A percentile compares a stretch with the other conserved stretches of the same genome.
These are phyloP conservation scores for Coniochaeta sp. DNA, from an alignment of 2,329 filamentous ascomycete genomes.

Conservation along the genomic window DNA sequence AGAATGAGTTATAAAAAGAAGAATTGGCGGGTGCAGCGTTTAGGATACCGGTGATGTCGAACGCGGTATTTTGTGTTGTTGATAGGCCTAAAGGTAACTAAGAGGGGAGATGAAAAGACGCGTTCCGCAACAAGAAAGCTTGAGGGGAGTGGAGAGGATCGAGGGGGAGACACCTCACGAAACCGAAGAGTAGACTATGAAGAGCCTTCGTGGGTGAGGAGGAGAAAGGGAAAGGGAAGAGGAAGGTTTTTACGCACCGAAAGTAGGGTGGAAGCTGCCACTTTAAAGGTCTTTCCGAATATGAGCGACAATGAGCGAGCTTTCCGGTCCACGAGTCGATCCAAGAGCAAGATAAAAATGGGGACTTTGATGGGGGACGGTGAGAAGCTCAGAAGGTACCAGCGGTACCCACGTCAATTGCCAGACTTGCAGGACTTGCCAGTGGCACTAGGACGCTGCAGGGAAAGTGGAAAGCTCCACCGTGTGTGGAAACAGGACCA, in stretches of 20 bases:
- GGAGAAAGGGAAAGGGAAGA: slow-evolving; percentile 22
- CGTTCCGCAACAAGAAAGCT: slow-evolving; percentile 13
- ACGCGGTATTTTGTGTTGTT: neutral
- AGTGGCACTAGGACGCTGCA: neutral
- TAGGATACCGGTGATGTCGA: neutral
- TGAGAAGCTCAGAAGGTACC: too few species aligned
- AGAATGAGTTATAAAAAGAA: neutral
- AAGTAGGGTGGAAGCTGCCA: slow-evolving; percentile 3
- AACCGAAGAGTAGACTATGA: slow-evolving; percentile 34
- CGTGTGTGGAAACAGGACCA: neutral
- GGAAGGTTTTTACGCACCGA: slow-evolving; percentile 7
- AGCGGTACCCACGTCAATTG: too few species aligned
- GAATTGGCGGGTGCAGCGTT: slow-evolving; percentile 1
- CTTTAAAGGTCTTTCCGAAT: slow-evolving; percentile 5
- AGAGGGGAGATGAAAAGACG: slow-evolving; percentile 8
- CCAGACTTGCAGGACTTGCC: too few species aligned
- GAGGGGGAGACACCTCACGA: slow-evolving; percentile 38
- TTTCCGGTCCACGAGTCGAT: slow-evolving; percentile 3
- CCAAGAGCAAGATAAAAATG: neutral
- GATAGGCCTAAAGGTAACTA: neutral
- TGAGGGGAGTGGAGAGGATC: slow-evolving; percentile 13
- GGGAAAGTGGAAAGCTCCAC: neutral
- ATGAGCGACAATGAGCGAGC: slow-evolving; percentile 3
- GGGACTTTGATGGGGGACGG: too few species aligned
- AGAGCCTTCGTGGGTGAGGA: slow-evolving; percentile 43